Evolutionary conservation across 176 grass and related monocot species (phyloP).

Genomic region (Ensete glaucum): DNA sequence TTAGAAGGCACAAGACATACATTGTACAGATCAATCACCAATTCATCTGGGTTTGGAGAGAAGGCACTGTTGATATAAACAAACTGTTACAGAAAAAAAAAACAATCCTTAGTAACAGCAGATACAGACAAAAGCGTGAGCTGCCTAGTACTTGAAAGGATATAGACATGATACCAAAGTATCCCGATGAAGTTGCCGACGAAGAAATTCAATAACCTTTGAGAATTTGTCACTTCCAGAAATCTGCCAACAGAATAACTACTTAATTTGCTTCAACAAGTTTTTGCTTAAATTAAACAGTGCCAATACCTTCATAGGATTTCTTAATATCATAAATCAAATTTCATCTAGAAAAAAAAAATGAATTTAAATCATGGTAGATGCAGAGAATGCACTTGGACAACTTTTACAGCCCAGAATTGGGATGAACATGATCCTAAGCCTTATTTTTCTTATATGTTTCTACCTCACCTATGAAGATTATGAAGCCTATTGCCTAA

Average conservation of each 20-base stretch:
- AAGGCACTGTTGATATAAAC: conserved; percentile 83
- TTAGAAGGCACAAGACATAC: conserved; percentile 32
- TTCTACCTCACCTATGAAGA: no score
- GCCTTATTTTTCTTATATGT: neutral
- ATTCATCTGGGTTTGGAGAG: conserved; percentile 74
- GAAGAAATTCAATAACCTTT: conserved; percentile 83
- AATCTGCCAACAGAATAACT: conserved; percentile 33
- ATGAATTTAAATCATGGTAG: neutral
- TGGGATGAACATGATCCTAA: neutral
- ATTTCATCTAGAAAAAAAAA: neutral
- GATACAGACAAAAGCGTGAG: neutral
- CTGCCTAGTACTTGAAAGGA: neutral
- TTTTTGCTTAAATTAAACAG: neutral
- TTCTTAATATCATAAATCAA: neutral
- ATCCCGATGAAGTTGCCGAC: conserved; percentile 69
- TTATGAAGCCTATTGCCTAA: neutral
- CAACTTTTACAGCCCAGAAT: neutral
- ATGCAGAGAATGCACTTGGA: neutral
- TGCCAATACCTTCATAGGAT: no score
- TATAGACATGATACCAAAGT: conserved; percentile 37
- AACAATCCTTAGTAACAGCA: conserved; percentile 12
- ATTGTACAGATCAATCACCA: conserved; percentile 72
- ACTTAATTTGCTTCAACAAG: neutral
- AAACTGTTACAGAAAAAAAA: conserved; percentile 39
- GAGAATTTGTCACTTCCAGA: conserved; percentile 61